Conservation (phyloP, 225 moss, liverwort and hornwort genomes). For the Pseudoscleropodium purum region DNA sequence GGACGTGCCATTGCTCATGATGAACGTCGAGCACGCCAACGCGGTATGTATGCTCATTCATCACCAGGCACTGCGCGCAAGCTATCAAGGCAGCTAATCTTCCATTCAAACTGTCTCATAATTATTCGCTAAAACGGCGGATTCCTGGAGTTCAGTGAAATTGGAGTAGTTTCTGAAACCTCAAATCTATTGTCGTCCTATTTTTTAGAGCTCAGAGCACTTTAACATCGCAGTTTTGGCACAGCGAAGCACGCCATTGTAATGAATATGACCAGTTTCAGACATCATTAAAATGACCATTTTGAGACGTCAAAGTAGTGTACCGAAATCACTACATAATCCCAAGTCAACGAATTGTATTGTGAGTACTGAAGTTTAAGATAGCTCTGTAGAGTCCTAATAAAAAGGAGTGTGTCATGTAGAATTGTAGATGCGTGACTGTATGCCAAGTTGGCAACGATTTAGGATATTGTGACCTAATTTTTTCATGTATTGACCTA, state of each 20-base stretch:
- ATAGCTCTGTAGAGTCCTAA: not conserved
- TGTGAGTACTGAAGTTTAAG: not conserved
- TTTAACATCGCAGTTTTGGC: not conserved
- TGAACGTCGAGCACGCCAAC: conserved; percentile 14
- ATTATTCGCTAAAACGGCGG: not conserved
- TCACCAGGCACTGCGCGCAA: not conserved
- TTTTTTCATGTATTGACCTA: not conserved
- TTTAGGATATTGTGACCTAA: not conserved
- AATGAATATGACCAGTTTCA: not conserved
- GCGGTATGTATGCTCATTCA: not conserved
- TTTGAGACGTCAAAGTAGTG: not conserved
- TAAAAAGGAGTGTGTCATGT: not conserved
- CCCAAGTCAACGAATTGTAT: not conserved
- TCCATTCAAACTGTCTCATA: not conserved
- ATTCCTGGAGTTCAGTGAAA: not conserved
- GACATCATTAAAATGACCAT: not conserved
- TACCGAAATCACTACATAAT: not conserved
- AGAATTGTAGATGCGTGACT: not conserved
- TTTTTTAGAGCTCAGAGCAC: not conserved
- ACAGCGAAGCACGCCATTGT: not conserved
- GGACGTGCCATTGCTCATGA: conserved; percentile 27
- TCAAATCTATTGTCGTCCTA: not conserved
- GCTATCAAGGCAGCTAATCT: not conserved
- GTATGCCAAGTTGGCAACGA: no score
- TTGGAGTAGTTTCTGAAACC: not conserved